phyloP scores from a whole-genome alignment of 2,329 filamentous ascomycete species.

The Aphanocladium album region DNA sequence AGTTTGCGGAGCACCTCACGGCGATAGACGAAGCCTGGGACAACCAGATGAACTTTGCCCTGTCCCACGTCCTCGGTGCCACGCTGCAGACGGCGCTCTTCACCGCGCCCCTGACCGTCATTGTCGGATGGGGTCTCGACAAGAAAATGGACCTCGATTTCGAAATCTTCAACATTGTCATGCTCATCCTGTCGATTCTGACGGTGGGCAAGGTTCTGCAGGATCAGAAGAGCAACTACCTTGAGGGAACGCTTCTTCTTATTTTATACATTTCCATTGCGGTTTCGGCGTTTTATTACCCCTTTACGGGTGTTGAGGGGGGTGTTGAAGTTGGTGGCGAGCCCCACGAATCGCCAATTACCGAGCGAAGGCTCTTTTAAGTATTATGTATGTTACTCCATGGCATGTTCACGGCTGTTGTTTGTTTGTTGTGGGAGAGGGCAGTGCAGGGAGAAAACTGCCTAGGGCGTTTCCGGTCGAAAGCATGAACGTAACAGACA shows the following conservation, averaged over 20 bases:
- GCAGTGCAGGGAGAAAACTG: too few species aligned
- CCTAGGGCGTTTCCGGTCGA: neutral
- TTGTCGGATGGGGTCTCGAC: constrained; percentile 74
- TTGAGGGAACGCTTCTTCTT: constrained; percentile 79
- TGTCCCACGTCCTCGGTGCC: constrained; percentile 79
- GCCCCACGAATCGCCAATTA: neutral
- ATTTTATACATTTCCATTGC: constrained; percentile 59
- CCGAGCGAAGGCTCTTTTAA: neutral
- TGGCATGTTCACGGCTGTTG: neutral
- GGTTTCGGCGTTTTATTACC: constrained; percentile 53
- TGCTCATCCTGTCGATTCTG: constrained; percentile 77
- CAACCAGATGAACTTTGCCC: constrained; percentile 77
- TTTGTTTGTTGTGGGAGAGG: too few species aligned
- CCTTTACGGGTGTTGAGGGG: constrained; percentile 24
- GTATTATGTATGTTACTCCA: too few species aligned
- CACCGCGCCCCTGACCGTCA: constrained; percentile 76
- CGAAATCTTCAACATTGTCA: constrained; percentile 77
- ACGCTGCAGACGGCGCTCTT: constrained; percentile 87
- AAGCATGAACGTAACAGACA: neutral
- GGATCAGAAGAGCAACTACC: constrained; percentile 85
- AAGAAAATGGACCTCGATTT: constrained; percentile 71
- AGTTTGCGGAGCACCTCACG: constrained; percentile 79
- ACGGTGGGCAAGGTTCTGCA: constrained; percentile 83
- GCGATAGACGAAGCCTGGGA: constrained; percentile 82
- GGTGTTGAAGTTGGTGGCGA: constrained; percentile 1